Percentiles rank a stretch among this genome's conserved stretches.
Evolutionary conservation across 345 rosid species (phyloP).

Genomic region (Acer yangbiense): DNA sequence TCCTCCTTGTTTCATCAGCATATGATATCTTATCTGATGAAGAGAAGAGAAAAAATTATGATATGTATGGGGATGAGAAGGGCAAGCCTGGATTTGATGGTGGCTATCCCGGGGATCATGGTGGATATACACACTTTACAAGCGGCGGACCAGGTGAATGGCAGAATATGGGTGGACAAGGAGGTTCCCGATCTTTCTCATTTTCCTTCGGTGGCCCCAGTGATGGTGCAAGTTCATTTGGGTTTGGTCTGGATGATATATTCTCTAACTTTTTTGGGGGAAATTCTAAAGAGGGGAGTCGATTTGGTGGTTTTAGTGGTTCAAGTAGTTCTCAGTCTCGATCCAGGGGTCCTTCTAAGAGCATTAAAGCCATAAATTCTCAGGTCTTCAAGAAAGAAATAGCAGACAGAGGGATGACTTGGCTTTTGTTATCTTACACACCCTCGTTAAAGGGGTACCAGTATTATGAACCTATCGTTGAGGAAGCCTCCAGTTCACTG

Average conservation of each 20-base stretch:
- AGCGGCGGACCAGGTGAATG: constrained; percentile 67
- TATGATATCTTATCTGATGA: constrained; percentile 92
- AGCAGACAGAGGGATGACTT: constrained; percentile 74
- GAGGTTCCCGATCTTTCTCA: constrained; percentile 64
- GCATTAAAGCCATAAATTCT: constrained; percentile 49
- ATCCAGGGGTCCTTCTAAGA: constrained; percentile 43
- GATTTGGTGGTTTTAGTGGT: constrained; percentile 63
- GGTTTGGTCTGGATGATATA: constrained; percentile 66
- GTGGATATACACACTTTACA: constrained; percentile 60
- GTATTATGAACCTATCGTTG: constrained; percentile 56
- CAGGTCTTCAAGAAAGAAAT: constrained; percentile 68
- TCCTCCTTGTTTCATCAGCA: constrained; percentile 51
- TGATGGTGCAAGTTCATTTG: constrained; percentile 53
- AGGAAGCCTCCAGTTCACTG: constrained; percentile 64
- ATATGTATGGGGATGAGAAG: constrained; percentile 84
- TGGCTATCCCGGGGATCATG: constrained; percentile 61
- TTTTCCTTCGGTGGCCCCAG: constrained; percentile 74
- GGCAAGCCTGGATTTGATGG: constrained; percentile 81
- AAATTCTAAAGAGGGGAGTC: constrained; percentile 33
- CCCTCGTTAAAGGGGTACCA: constrained; percentile 50
- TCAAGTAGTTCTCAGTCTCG: constrained; percentile 52
- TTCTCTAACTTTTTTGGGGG: constrained; percentile 65
- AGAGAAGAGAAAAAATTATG: constrained; percentile 85
- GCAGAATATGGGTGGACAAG: constrained; percentile 74
- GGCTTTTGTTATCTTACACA: constrained; percentile 73